A percentile compares a stretch with the other conserved stretches of the same genome.
phyloP scores from a whole-genome alignment of 208 protist genomes.

The Leishmania mexicana region DNA sequence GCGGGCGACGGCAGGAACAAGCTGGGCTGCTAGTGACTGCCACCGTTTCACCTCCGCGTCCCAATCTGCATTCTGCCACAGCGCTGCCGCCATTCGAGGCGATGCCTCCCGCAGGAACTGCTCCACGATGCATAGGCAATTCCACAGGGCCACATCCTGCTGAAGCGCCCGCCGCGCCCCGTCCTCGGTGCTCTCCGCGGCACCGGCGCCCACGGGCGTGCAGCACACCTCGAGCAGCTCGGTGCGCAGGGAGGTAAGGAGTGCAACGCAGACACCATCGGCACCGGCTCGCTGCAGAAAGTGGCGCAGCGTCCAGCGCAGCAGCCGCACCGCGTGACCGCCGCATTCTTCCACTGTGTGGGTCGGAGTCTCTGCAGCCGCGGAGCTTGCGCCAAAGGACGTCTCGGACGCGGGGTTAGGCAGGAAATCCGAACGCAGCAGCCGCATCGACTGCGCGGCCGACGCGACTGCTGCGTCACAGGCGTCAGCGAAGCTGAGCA shows the following conservation, averaged over 20 bases:
- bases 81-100: constrained; percentile 1
- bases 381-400: constrained; percentile 3
- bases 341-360: constrained; percentile 32
- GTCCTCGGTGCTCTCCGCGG: constrained; percentile 15
- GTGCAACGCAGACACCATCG: constrained; percentile 17
- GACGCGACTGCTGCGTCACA: constrained; percentile 22
- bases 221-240: constrained; percentile 23
- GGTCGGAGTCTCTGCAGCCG: constrained; percentile 16
- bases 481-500: constrained; percentile 31
- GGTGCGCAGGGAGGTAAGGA: constrained; percentile 24
- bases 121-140: constrained; percentile 20
- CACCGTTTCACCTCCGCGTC: constrained; percentile 25
- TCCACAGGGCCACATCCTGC: constrained; percentile 29
- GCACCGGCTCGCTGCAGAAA: constrained; percentile 15
- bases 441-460: constrained; percentile 29
- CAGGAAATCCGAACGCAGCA: constrained; percentile 28
- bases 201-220: not conserved
- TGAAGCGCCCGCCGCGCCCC: constrained; percentile 4
- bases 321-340: constrained; percentile 28
- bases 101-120: constrained; percentile 27
- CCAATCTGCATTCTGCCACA: constrained; percentile 26
- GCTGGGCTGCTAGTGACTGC: constrained; percentile 10
- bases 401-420: not conserved
- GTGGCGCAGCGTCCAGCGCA: constrained; percentile 33
- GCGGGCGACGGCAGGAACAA: constrained; percentile 2